Percentiles rank a stretch among this genome's conserved stretches.
These are phyloP conservation scores for Ogataea sp. DNA, from an alignment of 805 yeast genomes.

Conservation along the genomic window DNA sequence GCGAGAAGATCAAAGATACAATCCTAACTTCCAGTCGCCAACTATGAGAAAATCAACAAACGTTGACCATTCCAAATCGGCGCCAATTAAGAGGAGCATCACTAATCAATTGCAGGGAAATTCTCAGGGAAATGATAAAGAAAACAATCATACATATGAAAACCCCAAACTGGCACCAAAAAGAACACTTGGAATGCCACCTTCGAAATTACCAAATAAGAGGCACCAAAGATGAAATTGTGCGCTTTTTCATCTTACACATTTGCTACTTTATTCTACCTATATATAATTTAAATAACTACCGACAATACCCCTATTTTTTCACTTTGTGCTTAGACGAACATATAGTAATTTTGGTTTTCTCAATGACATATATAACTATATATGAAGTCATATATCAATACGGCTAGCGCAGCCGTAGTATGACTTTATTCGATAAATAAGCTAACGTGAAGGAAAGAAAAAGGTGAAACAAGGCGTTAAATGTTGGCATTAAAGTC, in stretches of 20 bases:
- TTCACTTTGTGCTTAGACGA: too few species aligned
- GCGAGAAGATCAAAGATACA: conserved; percentile 34
- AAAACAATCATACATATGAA: not conserved
- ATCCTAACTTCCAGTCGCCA: conserved; percentile 50
- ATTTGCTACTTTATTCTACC: too few species aligned
- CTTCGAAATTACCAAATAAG: not conserved
- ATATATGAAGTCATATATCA: too few species aligned
- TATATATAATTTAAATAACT: too few species aligned
- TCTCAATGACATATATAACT: too few species aligned
- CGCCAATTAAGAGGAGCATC: conserved; percentile 44
- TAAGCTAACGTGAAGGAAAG: too few species aligned
- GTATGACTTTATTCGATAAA: too few species aligned
- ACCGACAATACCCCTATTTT: too few species aligned
- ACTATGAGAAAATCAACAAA: conserved; percentile 41
- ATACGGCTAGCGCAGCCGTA: too few species aligned
- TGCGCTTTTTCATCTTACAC: not conserved
- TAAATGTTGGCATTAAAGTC: too few species aligned
- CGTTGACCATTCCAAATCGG: conserved; percentile 60
- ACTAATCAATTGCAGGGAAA: conserved; percentile 4
- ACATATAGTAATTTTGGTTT: too few species aligned
- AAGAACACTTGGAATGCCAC: not conserved
- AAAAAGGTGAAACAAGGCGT: too few species aligned
- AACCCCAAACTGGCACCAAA: not conserved
- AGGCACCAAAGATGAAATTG: not conserved
- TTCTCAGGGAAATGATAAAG: conserved; percentile 2